These are phyloP conservation scores for Novymonas esmeraldas DNA, from an alignment of 208 protist species.

Conservation along the genomic window DNA sequence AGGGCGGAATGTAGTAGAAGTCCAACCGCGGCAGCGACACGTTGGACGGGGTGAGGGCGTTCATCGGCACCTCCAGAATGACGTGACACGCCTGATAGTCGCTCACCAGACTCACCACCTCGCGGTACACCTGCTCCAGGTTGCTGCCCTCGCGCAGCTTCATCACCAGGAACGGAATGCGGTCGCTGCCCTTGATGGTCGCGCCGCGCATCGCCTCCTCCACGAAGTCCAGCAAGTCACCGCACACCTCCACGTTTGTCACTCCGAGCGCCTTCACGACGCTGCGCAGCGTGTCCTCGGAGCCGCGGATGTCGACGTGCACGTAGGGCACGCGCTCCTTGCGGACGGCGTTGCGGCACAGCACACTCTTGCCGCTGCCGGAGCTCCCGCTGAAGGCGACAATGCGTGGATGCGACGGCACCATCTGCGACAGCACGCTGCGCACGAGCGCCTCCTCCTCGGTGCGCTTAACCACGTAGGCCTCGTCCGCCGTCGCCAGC, in stretches of 20 bases:
- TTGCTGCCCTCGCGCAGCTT: slow-evolving; percentile 72
- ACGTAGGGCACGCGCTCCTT: slow-evolving; percentile 61
- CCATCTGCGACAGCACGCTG: slow-evolving; percentile 33
- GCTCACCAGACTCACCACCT: slow-evolving; percentile 67
- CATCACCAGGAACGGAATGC: slow-evolving; percentile 67
- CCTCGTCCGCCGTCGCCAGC: slow-evolving; percentile 5
- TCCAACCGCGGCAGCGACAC: slow-evolving; percentile 70
- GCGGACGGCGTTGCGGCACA: slow-evolving; percentile 43
- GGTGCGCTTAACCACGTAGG: slow-evolving; percentile 22
- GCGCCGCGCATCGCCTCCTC: slow-evolving; percentile 46
- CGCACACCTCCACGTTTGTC: slow-evolving; percentile 82
- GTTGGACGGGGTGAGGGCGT: slow-evolving; percentile 54
- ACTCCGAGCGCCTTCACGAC: slow-evolving; percentile 72
- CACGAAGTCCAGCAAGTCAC: slow-evolving; percentile 80
- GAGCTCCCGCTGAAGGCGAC: too few species aligned
- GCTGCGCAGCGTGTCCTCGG: slow-evolving; percentile 68
- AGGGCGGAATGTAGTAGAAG: slow-evolving; percentile 79
- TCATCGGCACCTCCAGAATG: slow-evolving; percentile 73
- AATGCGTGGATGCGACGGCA: slow-evolving; percentile 38
- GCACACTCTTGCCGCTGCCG: too few species aligned
- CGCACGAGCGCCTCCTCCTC: slow-evolving; percentile 40
- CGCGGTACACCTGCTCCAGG: slow-evolving; percentile 69
- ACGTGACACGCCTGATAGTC: slow-evolving; percentile 77
- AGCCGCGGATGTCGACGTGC: slow-evolving; percentile 71
- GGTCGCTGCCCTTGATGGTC: slow-evolving; percentile 26